These are phyloP conservation scores for Ogataea degrootiae DNA, from an alignment of 805 yeast species.

Conservation along the genomic window DNA sequence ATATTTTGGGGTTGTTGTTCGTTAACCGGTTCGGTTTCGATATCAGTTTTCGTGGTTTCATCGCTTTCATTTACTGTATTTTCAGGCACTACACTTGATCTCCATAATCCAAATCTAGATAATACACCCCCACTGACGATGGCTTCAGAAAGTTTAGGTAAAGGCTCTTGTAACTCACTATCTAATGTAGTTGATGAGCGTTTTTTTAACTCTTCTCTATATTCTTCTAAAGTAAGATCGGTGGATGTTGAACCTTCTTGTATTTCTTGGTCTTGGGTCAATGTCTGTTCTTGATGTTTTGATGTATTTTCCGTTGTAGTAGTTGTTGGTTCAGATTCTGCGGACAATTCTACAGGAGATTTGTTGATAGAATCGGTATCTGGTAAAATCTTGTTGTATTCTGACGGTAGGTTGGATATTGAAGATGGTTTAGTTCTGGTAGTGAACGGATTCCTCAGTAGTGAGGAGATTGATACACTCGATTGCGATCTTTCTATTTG, in stretches of 20 bases:
- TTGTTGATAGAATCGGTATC: background rate
- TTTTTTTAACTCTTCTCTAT: slow-evolving; percentile 19
- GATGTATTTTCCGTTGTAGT: background rate
- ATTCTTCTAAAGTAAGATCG: slow-evolving; percentile 23
- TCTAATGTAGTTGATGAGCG: slow-evolving; percentile 2
- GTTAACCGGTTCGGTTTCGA: too few relatives aligned
- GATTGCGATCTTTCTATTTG: slow-evolving; percentile 16
- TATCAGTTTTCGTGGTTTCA: background rate
- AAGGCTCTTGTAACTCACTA: too few relatives aligned
- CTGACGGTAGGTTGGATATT: background rate
- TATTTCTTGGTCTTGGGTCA: too few relatives aligned
- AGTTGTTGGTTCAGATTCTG: slow-evolving; percentile 1
- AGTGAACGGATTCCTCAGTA: slow-evolving; percentile 17
- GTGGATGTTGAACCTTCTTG: background rate
- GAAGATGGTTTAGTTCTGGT: slow-evolving; percentile 3
- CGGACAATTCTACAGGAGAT: background rate
- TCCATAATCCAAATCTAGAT: background rate
- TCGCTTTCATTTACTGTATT: background rate
- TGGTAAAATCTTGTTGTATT: background rate
- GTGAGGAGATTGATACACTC: slow-evolving; percentile 15
- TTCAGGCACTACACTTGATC: background rate
- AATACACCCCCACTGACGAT: background rate
- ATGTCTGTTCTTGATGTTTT: background rate
- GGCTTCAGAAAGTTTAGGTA: background rate
- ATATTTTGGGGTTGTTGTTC: too few relatives aligned